A percentile compares a stretch with the other conserved stretches of the same genome.
These are phyloP conservation scores for Kernera saxatilis DNA, from an alignment of 345 rosid species.

Conservation along the genomic window DNA sequence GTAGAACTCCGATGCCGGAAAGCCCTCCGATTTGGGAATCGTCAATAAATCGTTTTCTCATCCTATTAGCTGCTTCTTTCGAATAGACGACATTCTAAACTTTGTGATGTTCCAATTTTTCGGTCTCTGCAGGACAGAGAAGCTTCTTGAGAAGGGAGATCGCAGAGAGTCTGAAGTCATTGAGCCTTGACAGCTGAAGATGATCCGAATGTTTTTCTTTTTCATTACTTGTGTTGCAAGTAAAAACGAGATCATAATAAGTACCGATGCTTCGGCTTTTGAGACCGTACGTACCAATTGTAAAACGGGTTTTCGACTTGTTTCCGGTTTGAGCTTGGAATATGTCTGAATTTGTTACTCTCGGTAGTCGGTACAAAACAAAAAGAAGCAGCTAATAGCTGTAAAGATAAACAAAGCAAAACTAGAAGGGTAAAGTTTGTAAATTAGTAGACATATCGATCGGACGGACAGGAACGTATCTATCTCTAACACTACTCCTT, in stretches of 20 bases:
- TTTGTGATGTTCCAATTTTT: not conserved
- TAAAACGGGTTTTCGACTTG: not conserved
- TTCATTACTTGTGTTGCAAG: constrained; percentile 9
- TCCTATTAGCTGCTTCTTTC: no score
- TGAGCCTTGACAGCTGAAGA: not conserved
- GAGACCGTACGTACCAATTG: not conserved
- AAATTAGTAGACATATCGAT: not conserved
- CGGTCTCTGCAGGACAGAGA: constrained; percentile 57
- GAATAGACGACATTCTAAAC: not conserved
- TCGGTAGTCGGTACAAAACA: not conserved
- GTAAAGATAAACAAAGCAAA: not conserved
- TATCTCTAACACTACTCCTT: not conserved
- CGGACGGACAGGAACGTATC: constrained; percentile 23
- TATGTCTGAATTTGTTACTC: not conserved
- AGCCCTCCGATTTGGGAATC: no score
- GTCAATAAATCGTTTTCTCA: no score
- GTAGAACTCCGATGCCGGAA: no score
- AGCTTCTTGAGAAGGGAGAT: constrained; percentile 75
- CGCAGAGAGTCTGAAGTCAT: constrained; percentile 50
- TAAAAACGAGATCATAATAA: not conserved
- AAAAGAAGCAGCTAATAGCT: not conserved
- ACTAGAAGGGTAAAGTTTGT: not conserved
- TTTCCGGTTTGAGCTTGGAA: not conserved
- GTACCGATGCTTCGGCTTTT: not conserved
- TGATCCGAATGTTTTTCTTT: not conserved